These are phyloP conservation scores for Phalaenopsis equestris DNA, from an alignment of 106 monocot species.

Conservation along the genomic window DNA sequence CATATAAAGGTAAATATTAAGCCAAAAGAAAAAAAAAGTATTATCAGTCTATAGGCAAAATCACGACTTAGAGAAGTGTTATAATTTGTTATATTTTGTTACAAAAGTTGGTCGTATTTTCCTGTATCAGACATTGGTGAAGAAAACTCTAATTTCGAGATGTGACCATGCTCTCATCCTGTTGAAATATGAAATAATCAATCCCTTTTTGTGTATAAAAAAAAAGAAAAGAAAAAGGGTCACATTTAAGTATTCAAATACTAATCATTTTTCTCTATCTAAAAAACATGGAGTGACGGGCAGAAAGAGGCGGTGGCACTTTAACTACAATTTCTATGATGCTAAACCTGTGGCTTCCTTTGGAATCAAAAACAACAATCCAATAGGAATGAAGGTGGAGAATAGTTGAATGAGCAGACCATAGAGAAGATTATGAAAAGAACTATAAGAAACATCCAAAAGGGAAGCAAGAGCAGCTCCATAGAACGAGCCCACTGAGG, in stretches of 20 bases:
- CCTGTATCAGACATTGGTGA: too few relatives aligned
- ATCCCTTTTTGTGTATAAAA: neutral
- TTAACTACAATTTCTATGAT: neutral
- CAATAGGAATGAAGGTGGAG: conserved; percentile 45
- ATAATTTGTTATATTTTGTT: too few relatives aligned
- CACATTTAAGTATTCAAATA: too few relatives aligned
- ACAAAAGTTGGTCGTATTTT: too few relatives aligned
- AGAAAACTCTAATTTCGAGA: neutral
- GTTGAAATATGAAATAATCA: neutral
- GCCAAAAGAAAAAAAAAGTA: too few relatives aligned
- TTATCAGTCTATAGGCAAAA: too few relatives aligned
- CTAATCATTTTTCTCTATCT: too few relatives aligned
- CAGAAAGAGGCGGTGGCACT: too few relatives aligned
- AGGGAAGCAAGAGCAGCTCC: conserved; percentile 64
- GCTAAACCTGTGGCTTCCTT: conserved; percentile 49
- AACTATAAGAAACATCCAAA: conserved; percentile 45
- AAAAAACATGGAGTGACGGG: too few relatives aligned
- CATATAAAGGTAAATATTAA: too few relatives aligned
- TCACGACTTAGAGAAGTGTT: too few relatives aligned
- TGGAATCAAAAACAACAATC: conserved; percentile 67
- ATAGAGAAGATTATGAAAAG: conserved; percentile 46
- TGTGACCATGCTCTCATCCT: neutral
- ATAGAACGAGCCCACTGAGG: conserved; percentile 54
- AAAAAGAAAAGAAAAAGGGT: too few relatives aligned
- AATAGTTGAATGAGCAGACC: conserved; percentile 42